A percentile compares a stretch with the other conserved stretches of the same genome.
Conservation (phyloP, 2,329 filamentous ascomycete species). For the Biscogniauxia sp. region DNA sequence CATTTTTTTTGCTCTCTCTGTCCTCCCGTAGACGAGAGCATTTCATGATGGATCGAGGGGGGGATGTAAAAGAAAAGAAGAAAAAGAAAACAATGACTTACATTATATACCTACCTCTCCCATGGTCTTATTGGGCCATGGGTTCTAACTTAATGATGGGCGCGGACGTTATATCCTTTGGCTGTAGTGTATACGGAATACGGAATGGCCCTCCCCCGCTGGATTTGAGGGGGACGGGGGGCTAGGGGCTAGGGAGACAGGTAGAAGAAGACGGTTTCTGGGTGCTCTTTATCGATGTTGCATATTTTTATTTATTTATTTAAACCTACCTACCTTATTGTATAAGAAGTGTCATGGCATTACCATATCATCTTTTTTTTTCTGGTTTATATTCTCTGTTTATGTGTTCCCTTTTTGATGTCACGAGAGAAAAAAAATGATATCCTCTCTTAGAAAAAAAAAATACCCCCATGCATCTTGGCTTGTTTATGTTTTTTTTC, state of each 20-base stretch:
- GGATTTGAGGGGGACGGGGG: too few relatives aligned
- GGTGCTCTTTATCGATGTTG: not conserved
- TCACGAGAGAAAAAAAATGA: not conserved
- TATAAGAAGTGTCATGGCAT: not conserved
- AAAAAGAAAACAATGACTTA: too few relatives aligned
- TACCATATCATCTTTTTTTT: not conserved
- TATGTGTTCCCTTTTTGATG: too few relatives aligned
- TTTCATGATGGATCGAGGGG: too few relatives aligned
- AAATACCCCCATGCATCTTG: too few relatives aligned
- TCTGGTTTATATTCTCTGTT: not conserved
- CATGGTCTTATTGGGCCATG: not conserved
- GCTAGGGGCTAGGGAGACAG: too few relatives aligned
- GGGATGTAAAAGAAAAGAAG: not conserved
- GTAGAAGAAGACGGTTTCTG: not conserved
- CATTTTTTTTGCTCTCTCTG: too few relatives aligned
- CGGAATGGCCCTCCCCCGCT: too few relatives aligned
- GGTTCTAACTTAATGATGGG: not conserved
- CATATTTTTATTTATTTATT: not conserved
- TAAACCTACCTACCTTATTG: constrained; percentile 2
- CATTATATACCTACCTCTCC: not conserved
- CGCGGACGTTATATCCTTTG: too few relatives aligned
- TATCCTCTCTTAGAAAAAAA: not conserved
- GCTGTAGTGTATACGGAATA: too few relatives aligned
- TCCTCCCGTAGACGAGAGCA: too few relatives aligned
- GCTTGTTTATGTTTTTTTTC: not conserved